Evolutionary conservation across 306 rosid genomes (phyloP).

Genomic region (Begonia masoniana): DNA sequence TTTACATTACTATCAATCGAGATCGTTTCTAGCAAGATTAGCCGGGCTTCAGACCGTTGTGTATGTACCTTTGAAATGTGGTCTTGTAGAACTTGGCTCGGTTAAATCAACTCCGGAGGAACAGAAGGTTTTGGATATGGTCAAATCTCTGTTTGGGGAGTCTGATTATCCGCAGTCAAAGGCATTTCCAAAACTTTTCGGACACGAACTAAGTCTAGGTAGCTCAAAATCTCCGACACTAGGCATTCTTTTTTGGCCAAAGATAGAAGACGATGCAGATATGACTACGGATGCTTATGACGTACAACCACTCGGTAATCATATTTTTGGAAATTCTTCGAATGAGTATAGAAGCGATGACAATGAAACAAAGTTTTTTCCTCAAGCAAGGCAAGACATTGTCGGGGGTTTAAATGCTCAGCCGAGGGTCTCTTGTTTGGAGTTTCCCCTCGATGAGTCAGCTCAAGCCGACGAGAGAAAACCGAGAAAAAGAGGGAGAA

Average conservation of each 20-base stretch:
- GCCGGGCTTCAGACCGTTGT: conserved; percentile 67
- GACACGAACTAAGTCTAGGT: conserved; percentile 63
- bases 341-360: conserved; percentile 43
- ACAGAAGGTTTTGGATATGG: conserved; percentile 37
- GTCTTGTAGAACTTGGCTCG: conserved; percentile 77
- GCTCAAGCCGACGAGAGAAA: conserved; percentile 63
- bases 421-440: conserved; percentile 32
- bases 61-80: conserved; percentile 58
- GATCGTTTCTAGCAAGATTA: conserved; percentile 38
- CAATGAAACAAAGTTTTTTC: conserved; percentile 47
- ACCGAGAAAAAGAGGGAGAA: conserved; percentile 86
- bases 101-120: conserved; percentile 45
- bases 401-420: conserved; percentile 52
- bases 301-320: conserved; percentile 38
- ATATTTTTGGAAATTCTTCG: conserved; percentile 44
- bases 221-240: conserved; percentile 51
- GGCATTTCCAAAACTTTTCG: conserved; percentile 67
- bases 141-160: conserved; percentile 35
- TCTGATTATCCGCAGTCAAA: conserved; percentile 41
- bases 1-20: conserved; percentile 41
- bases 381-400: conserved; percentile 39
- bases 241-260: conserved; percentile 63
- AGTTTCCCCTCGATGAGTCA: conserved; percentile 51
- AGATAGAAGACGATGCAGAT: conserved; percentile 63
- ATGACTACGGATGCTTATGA: conserved; percentile 56